A percentile compares a stretch with the other conserved stretches of the same genome.
These are phyloP conservation scores for Stachybotrys chartarum DNA, from an alignment of 2,329 filamentous ascomycete genomes.

Conservation along the genomic window DNA sequence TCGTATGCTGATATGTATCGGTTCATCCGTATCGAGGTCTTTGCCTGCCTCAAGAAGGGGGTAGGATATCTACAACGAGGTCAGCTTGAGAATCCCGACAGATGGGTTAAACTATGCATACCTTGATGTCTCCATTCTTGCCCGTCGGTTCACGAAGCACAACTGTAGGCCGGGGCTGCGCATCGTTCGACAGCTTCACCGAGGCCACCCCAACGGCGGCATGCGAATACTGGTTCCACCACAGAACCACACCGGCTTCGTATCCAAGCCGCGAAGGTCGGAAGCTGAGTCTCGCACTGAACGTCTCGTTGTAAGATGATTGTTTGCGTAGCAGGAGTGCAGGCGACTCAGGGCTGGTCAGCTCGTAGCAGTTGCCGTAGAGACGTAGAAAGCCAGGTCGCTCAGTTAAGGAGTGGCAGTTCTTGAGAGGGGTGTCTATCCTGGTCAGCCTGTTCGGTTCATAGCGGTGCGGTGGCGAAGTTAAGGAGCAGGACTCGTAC, in stretches of 20 bases:
- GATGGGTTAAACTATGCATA: constrained; percentile 2
- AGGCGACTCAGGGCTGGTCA: constrained; percentile 41
- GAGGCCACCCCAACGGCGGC: constrained; percentile 20
- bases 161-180: not conserved
- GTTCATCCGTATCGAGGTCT: not conserved
- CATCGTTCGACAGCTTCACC: constrained; percentile 5
- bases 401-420: constrained; percentile 37
- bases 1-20: not conserved
- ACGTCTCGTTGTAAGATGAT: constrained; percentile 31
- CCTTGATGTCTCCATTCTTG: constrained; percentile 4
- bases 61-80: not conserved
- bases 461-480: not conserved
- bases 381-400: constrained; percentile 36
- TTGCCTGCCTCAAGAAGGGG: not conserved
- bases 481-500: constrained; percentile 1
- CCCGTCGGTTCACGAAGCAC: constrained; percentile 4
- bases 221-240: constrained; percentile 42
- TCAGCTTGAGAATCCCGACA: not conserved
- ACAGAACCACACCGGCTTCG: constrained; percentile 47
- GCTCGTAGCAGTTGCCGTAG: constrained; percentile 43
- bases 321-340: constrained; percentile 50
- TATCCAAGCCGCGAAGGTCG: constrained; percentile 29
- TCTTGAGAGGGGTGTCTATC: constrained; percentile 9
- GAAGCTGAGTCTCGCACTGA: constrained; percentile 38
- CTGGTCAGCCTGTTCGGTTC: constrained; percentile 1